These are phyloP conservation scores for Tylopilus cervinicoccineus DNA, from an alignment of 768 basidiomycete species.

Conservation along the genomic window DNA sequence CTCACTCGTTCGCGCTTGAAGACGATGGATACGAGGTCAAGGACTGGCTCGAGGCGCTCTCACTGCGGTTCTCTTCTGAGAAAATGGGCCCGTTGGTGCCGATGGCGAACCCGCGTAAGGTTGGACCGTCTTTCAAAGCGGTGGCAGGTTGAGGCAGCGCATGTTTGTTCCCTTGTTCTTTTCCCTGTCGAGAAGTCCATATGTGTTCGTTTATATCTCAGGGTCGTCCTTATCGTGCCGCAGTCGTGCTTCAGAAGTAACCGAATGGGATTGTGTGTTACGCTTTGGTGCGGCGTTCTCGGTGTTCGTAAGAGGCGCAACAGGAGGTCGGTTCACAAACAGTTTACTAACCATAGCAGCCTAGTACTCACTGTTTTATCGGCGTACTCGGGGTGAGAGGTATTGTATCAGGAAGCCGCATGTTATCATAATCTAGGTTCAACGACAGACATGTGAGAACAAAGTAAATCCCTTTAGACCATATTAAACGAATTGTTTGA, in stretches of 20 bases:
- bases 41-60: conserved; percentile 22
- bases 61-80: conserved; percentile 7
- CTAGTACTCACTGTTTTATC: neutral
- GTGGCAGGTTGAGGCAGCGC: neutral
- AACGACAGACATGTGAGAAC: neutral
- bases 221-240: neutral
- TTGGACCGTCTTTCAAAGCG: neutral
- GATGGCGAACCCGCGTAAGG: too few species aligned
- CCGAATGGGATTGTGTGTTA: neutral
- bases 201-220: neutral
- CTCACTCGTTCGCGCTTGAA: conserved; percentile 9
- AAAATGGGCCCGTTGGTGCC: neutral
- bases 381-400: neutral
- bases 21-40: neutral
- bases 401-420: neutral
- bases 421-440: too few species aligned
- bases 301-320: neutral
- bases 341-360: too few species aligned
- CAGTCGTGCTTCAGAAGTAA: neutral
- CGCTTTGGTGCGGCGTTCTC: neutral
- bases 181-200: neutral
- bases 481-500: neutral
- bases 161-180: neutral
- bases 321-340: neutral
- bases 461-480: neutral